These are phyloP conservation scores for Euphorbia lathyris DNA, from an alignment of 345 rosid species.

Conservation along the genomic window DNA sequence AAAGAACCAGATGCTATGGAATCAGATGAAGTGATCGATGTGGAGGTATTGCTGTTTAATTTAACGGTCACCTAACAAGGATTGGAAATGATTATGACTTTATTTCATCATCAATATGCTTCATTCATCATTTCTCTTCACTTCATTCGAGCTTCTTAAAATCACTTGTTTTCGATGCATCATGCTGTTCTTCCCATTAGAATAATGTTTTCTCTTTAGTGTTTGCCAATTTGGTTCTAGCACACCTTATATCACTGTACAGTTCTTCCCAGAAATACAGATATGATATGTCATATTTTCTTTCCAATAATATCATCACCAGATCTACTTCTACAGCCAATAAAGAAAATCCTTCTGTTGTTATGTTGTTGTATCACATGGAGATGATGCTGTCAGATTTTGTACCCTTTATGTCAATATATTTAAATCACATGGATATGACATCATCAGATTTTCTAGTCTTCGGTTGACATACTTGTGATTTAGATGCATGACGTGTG, in stretches of 20 bases:
- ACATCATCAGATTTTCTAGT: not conserved
- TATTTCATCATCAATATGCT: not conserved
- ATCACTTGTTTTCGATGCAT: not conserved
- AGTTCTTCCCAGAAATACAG: not conserved
- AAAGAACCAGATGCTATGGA: constrained; percentile 70
- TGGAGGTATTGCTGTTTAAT: constrained; percentile 49
- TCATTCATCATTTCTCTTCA: too few species aligned
- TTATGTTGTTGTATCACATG: not conserved
- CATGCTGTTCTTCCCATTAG: not conserved
- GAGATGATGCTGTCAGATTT: not conserved
- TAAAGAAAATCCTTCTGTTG: not conserved
- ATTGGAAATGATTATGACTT: not conserved
- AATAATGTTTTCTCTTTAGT: not conserved
- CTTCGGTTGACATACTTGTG: not conserved
- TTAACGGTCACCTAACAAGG: not conserved
- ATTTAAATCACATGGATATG: not conserved
- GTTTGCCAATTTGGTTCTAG: not conserved
- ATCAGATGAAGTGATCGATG: constrained; percentile 46
- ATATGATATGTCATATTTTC: not conserved
- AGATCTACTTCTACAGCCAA: not conserved
- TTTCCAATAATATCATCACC: not conserved
- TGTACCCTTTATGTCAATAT: too few species aligned
- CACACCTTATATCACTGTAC: not conserved
- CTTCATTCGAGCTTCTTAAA: not conserved
- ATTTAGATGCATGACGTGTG: not conserved